Conservation (phyloP, 306 rosid genomes). For the Vicia villosa region DNA sequence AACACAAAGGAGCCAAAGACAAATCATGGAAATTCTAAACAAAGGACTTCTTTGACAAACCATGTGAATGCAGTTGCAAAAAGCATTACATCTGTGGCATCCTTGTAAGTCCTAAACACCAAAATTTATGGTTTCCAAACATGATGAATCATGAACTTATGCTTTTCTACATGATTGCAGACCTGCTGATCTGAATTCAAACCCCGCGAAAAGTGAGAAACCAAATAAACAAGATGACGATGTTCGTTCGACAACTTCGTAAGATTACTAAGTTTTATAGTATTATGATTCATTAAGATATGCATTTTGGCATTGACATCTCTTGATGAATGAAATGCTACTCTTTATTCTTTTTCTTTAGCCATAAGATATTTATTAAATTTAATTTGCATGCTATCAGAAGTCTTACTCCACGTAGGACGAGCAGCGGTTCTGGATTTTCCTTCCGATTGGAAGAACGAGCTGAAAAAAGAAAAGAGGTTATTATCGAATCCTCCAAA, state of each 20-base stretch:
- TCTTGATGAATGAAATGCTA: constrained; percentile 11
- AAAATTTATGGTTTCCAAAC: too few species aligned
- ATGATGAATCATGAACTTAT: too few species aligned
- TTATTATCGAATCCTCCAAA: constrained; percentile 34
- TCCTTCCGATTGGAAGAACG: constrained; percentile 89
- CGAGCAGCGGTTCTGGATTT: constrained; percentile 64
- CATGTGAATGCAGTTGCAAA: too few species aligned
- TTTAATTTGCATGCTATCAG: constrained; percentile 45
- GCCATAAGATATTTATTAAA: constrained; percentile 16
- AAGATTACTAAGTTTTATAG: constrained; percentile 39
- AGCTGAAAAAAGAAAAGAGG: constrained; percentile 96
- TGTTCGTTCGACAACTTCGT: constrained; percentile 79
- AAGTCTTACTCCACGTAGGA: constrained; percentile 52
- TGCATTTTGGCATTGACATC: constrained; percentile 18
- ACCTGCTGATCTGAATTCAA: too few species aligned
- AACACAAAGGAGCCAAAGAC: constrained; percentile 53
- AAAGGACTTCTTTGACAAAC: constrained; percentile 53
- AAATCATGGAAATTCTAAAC: constrained; percentile 42
- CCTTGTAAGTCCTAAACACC: too few species aligned
- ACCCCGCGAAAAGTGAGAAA: constrained; percentile 47
- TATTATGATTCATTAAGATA: constrained; percentile 23
- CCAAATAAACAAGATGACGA: constrained; percentile 70
- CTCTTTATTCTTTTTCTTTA: constrained; percentile 11
- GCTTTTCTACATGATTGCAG: too few species aligned
- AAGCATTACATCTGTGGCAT: too few species aligned